Conservation (phyloP, 257 asterid genomes). For the Gentiana macrophylla region DNA sequence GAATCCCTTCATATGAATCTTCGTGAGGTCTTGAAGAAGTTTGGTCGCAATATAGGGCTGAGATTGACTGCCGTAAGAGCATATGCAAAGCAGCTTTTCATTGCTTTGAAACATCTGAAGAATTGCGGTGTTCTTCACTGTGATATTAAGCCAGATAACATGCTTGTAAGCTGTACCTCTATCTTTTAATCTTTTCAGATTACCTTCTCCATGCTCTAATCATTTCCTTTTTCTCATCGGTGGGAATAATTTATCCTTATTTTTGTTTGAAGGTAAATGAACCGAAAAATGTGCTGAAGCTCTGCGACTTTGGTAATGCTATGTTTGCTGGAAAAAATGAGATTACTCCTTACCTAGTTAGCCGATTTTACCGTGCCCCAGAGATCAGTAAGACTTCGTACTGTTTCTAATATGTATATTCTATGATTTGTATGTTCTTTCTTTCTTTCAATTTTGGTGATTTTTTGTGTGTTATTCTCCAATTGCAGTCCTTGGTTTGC, state of each 20-base stretch:
- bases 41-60: conserved; percentile 99
- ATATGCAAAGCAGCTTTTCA: conserved; percentile 95
- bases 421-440: neutral
- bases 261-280: conserved; percentile 62
- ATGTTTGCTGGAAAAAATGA: conserved; percentile 99
- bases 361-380: conserved; percentile 99
- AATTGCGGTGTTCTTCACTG: conserved; percentile 97
- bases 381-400: conserved; percentile 70
- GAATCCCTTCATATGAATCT: conserved; percentile 99
- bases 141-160: conserved; percentile 98
- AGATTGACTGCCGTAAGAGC: conserved; percentile 96
- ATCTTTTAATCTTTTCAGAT: conserved; percentile 6
- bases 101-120: conserved; percentile 80
- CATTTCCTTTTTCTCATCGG: neutral
- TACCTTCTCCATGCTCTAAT: neutral
- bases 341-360: conserved; percentile 93
- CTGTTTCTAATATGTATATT: neutral
- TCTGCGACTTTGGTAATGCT: conserved; percentile 97
- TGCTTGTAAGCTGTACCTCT: conserved; percentile 56
- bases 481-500: conserved; percentile 70
- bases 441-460: conserved; percentile 1
- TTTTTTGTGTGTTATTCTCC: conserved; percentile 7
- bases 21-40: conserved; percentile 97
- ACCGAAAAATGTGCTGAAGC: conserved; percentile 83
- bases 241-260: neutral